Percentiles rank a stretch among this genome's conserved stretches.
phyloP scores from a whole-genome alignment of 768 basidiomycete genomes.

The Hygrocybe coccinea region DNA sequence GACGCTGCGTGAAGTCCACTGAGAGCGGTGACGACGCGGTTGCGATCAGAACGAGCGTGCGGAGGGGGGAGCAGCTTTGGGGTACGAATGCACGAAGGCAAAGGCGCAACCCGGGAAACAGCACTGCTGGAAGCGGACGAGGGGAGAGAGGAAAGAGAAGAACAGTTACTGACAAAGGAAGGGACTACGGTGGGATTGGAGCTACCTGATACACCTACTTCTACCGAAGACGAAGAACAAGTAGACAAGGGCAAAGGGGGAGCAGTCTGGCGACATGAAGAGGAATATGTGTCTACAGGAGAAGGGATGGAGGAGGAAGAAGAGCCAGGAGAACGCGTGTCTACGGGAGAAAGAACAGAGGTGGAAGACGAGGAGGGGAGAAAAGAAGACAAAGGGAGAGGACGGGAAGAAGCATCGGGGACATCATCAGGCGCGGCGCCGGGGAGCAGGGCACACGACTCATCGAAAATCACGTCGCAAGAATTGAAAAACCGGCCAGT shows the following conservation, averaged over 20 bases:
- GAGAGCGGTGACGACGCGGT: too few species aligned
- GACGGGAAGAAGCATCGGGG: not conserved
- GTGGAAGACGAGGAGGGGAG: not conserved
- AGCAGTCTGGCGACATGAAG: too few species aligned
- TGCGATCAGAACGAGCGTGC: not conserved
- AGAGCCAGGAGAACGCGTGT: not conserved
- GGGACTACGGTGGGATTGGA: too few species aligned
- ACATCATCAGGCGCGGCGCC: not conserved
- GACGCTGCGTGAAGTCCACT: too few species aligned
- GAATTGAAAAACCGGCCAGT: conserved; percentile 9
- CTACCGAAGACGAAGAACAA: too few species aligned
- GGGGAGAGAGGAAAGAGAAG: not conserved
- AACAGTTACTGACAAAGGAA: not conserved
- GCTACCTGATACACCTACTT: too few species aligned
- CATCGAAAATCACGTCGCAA: conserved; percentile 27
- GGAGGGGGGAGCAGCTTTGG: too few species aligned
- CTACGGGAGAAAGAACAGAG: not conserved
- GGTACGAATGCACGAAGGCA: too few species aligned
- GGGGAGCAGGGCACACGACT: conserved; percentile 5
- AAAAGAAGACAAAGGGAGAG: not conserved
- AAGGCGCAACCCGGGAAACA: not conserved
- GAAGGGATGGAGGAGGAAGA: not conserved
- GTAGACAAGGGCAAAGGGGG: too few species aligned
- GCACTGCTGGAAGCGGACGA: not conserved
- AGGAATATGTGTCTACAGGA: too few species aligned